A percentile compares a stretch with the other conserved stretches of the same genome.
phyloP scores from a whole-genome alignment of 2,329 filamentous ascomycete genomes.

The Sclerotiophoma versabilis region DNA sequence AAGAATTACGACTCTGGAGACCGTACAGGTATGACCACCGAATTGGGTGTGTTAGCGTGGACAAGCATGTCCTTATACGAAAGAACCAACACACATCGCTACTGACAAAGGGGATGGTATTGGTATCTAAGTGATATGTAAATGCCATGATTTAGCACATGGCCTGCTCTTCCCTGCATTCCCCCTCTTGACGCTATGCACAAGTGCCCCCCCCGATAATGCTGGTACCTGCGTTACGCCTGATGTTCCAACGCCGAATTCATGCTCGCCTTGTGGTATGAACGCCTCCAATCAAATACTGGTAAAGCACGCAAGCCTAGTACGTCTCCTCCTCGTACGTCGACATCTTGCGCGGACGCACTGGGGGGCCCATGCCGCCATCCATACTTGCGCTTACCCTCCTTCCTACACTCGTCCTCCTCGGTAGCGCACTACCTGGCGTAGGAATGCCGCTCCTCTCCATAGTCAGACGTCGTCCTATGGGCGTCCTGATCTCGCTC shows the following conservation, averaged over 20 bases:
- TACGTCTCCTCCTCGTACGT: slow-evolving; percentile 64
- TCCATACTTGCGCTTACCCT: slow-evolving; percentile 50
- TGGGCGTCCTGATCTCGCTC: slow-evolving; percentile 53
- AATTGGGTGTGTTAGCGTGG: no score
- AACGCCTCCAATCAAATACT: slow-evolving; percentile 8
- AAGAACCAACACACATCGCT: no score
- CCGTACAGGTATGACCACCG: no score
- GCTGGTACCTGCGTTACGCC: slow-evolving; percentile 9
- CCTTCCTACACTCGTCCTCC: slow-evolving; percentile 59
- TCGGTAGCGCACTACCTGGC: slow-evolving; percentile 56
- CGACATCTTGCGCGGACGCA: slow-evolving; percentile 59
- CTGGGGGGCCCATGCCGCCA: slow-evolving; percentile 56
- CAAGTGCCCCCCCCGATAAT: background rate
- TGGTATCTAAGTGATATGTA: slow-evolving; percentile 39
- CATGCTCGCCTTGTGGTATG: slow-evolving; percentile 7
- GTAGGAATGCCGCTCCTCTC: slow-evolving; percentile 59
- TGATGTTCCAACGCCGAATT: slow-evolving; percentile 12
- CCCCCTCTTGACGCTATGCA: slow-evolving; percentile 1
- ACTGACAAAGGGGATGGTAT: slow-evolving; percentile 41
- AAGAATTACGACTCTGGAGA: no score
- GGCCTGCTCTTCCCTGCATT: slow-evolving; percentile 12
- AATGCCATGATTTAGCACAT: slow-evolving; percentile 18
- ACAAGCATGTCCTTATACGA: no score
- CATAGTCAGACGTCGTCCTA: slow-evolving; percentile 53
- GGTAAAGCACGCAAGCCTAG: slow-evolving; percentile 34